Evolutionary conservation across 2,329 filamentous ascomycete species (phyloP).

Genomic region (Colletotrichum plurivorum): DNA sequence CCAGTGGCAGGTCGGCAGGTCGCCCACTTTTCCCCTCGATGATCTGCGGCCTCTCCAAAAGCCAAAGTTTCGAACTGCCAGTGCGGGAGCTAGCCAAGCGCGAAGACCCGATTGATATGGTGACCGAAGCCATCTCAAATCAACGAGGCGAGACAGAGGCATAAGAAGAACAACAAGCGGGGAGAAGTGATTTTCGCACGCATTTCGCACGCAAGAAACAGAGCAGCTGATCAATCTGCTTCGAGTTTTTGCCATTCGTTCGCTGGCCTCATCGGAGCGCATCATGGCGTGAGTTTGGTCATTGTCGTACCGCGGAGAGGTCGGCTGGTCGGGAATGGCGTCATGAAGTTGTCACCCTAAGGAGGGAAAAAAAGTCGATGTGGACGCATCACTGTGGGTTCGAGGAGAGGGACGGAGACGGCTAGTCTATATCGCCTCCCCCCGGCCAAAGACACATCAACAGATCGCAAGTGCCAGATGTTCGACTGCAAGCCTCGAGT

Average conservation of each 20-base stretch:
- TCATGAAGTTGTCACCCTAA: conserved; percentile 4
- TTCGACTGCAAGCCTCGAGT: not conserved
- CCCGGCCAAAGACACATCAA: conserved; percentile 1
- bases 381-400: too few relatives aligned
- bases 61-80: conserved; percentile 31
- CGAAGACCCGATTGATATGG: conserved; percentile 18
- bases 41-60: conserved; percentile 27
- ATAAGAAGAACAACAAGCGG: not conserved
- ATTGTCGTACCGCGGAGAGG: conserved; percentile 7
- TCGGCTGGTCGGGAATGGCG: conserved; percentile 23
- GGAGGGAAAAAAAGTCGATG: too few relatives aligned
- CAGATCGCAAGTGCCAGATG: not conserved
- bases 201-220: not conserved
- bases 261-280: conserved; percentile 14
- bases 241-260: not conserved
- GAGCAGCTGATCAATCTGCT: not conserved
- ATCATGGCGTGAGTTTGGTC: conserved; percentile 27
- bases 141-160: not conserved
- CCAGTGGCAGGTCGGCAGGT: not conserved
- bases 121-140: not conserved
- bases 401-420: conserved; percentile 10
- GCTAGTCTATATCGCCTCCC: conserved; percentile 11
- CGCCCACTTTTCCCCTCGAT: conserved; percentile 1
- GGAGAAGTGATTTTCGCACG: not conserved
- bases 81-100: conserved; percentile 21